These are phyloP conservation scores for Phyllosticta citribraziliensis DNA, from an alignment of 2,329 filamentous ascomycete genomes.

Conservation along the genomic window DNA sequence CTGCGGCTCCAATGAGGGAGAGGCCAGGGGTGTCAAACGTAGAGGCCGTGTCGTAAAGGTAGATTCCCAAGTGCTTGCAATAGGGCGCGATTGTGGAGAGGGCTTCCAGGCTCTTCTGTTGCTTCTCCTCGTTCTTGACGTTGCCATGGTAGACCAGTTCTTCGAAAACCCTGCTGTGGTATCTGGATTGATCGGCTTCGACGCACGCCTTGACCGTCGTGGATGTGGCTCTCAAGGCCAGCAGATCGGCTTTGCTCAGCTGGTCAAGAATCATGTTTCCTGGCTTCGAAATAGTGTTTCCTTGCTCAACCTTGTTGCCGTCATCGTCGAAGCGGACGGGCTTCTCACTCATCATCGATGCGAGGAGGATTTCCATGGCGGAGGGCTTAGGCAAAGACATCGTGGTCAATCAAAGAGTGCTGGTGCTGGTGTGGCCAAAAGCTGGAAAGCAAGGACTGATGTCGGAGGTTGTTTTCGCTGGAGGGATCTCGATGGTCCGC, in stretches of 20 bases:
- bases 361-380: too few species aligned
- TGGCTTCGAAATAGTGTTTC: background rate
- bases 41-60: background rate
- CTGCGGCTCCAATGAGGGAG: background rate
- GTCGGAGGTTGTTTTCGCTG: too few species aligned
- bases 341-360: too few species aligned
- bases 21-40: background rate
- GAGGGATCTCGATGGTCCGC: too few species aligned
- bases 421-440: too few species aligned
- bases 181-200: background rate
- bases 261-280: background rate
- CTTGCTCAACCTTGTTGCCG: background rate
- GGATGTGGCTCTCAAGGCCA: background rate
- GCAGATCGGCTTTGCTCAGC: background rate
- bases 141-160: background rate
- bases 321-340: background rate
- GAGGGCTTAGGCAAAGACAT: too few species aligned
- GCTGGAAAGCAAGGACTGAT: too few species aligned
- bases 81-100: background rate
- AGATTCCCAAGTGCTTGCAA: background rate
- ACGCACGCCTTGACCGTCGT: slow-evolving; percentile 2
- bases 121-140: background rate
- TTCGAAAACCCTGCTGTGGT: background rate
- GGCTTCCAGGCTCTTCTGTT: background rate
- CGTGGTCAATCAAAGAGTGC: too few species aligned